Conservation (phyloP, 768 basidiomycete species). For the Kwoniella sp. region DNA sequence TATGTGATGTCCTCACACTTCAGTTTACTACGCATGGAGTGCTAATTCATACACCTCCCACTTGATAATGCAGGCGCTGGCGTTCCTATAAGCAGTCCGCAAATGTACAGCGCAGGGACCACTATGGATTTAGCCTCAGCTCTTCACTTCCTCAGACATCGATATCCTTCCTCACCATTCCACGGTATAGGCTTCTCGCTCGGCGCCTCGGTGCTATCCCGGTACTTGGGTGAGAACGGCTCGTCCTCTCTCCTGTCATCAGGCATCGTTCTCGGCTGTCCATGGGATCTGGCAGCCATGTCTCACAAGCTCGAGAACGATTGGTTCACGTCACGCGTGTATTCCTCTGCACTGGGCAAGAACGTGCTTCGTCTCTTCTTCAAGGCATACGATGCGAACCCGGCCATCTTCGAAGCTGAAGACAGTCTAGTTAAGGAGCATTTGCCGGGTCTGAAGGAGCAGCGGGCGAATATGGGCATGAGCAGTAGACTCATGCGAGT, state of each 20-base stretch:
- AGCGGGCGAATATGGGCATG: conserved; percentile 23
- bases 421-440: conserved; percentile 17
- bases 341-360: conserved; percentile 47
- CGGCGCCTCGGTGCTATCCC: conserved; percentile 85
- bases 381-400: conserved; percentile 38
- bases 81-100: conserved; percentile 75
- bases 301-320: conserved; percentile 50
- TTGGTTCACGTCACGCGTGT: conserved; percentile 42
- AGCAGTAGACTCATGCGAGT: conserved; percentile 41
- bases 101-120: conserved; percentile 72
- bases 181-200: conserved; percentile 90
- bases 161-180: conserved; percentile 77
- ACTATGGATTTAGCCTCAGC: conserved; percentile 87
- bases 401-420: conserved; percentile 25
- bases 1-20: conserved; percentile 57
- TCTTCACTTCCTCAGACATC: conserved; percentile 69
- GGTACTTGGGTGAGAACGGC: conserved; percentile 85
- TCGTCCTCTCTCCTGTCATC: conserved; percentile 42
- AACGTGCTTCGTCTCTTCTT: conserved; percentile 49
- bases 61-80: conserved; percentile 68
- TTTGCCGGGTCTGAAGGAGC: conserved; percentile 22
- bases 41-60: too few relatives aligned
- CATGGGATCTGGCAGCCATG: conserved; percentile 53
- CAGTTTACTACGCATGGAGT: neutral
- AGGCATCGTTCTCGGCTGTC: conserved; percentile 48